Evolutionary conservation across 1,284 basidiomycete genomes (phyloP), one percentile per base, ranked within the genome.

Genomic region (Ustilago lituana): DNA sequence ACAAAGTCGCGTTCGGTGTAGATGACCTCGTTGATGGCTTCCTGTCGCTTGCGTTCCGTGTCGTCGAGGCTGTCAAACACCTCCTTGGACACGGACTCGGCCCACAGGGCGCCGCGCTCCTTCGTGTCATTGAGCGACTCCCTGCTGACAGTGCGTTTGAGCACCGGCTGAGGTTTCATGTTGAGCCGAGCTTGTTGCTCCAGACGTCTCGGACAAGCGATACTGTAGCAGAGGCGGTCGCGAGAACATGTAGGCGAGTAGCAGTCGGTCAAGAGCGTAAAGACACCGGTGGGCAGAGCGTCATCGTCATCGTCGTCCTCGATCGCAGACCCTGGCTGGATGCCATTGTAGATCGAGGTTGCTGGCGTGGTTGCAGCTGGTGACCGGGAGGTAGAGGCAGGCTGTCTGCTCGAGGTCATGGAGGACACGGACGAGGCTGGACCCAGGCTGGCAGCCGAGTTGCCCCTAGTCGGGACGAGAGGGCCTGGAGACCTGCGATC

Each of bases 1-100:
- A 98, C 94, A 83, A 98, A 98, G 84, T 98, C 94, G 17, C 94
- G 88, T 82, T 98, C 96, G 15, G 96, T 98, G 82, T 97, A 97
- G 52, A 98, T 95, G 69, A 97, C 92, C 85, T 99, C 96, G 82
- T 98, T 98, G 85, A 99, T 98, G 27, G 94, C 93, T 83, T 99
- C 96, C 81, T 99, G 96, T 2, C 96, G 88, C 83, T 89, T 95
- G 87, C 96, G 94, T 85, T 99, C 96, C 31, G 85, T 87, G 63
- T 97, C 94, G 3, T 90, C 90, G 33, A 98, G 92, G 76, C 90
- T 92, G 76, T 95, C 93, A 37, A 92, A 89, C 36, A 98, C 89
- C 79, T 98, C 95, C 81, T 91, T 89, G 7, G 95, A 91, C 1
- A 98, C 96, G 0, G 93, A 91, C 81, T 98, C 93, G 49, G 97